Base-by-base conservation (phyloP, 768 basidiomycete species). In the Agaricus sinodeliciosus region DNA sequence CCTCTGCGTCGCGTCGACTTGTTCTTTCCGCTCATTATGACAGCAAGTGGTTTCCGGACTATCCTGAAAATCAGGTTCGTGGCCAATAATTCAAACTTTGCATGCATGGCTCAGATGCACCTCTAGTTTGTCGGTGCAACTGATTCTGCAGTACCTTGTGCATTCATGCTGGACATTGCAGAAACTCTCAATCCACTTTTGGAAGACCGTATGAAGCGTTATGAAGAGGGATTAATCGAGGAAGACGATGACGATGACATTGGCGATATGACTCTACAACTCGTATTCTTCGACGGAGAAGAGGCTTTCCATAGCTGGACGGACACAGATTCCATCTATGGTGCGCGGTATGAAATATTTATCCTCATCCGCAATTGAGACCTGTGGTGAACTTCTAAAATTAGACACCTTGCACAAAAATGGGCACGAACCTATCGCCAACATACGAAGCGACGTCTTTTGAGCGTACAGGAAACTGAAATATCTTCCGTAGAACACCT, bases 281-380 rank as follows among this genome's bases (percentile, higher is more conserved):
- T 98, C 8, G 76, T 99, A 9, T 95, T 98, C 65, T 95, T 99
- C 54, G 96, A 99, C 61, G 96, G 96, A 2, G 96, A 99, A 68
- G 96, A 98, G 67, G 96, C 96, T 0, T 97, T 95, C 67, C 75
- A 81, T 43, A 74, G 80, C 25, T 99, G 95, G 95, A 92, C 91
- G 2, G 78, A 75, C 27, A 82, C 79, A 2, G 95, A 99, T 67
- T 94, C 91, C 1, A 84, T 92, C 40, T 99, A 99, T 64, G 95
- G 95, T n/a, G 86, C 95, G 37, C 82, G 90, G 94, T 92, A 61
- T 26, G 49, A 16, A 22, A 13, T 51, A 11, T 45, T 35, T 12
- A 13, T 43, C 16, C 51, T 6, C n/a, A 18, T 42, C 9, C 28
- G 22, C 27, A 35, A 13, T 15, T 31, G 34, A 40, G 18, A 48